phyloP scores from a whole-genome alignment of 2,329 filamentous ascomycete species.

The Calcarisporium arbuscula region DNA sequence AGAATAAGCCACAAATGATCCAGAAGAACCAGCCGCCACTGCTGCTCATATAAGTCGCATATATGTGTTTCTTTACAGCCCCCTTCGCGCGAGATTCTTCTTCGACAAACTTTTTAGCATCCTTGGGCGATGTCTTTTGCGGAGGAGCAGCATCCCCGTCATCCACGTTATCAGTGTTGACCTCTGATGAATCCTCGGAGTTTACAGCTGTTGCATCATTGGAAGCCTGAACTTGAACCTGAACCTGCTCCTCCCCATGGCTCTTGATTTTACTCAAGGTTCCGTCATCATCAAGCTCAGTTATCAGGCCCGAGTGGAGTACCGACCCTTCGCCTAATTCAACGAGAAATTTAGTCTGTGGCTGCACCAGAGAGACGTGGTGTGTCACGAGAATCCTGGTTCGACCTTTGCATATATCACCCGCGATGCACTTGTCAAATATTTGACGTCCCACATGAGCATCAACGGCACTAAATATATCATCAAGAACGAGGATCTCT shows the following conservation, averaged over 20 bases:
- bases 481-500: slow-evolving; percentile 70
- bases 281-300: slow-evolving; percentile 55
- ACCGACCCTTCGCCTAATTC: slow-evolving; percentile 64
- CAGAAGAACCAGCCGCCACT: slow-evolving; percentile 60
- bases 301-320: slow-evolving; percentile 56
- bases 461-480: slow-evolving; percentile 79
- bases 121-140: slow-evolving; percentile 44
- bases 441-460: slow-evolving; percentile 75
- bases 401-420: slow-evolving; percentile 60
- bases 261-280: slow-evolving; percentile 51
- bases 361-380: slow-evolving; percentile 65
- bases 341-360: slow-evolving; percentile 67
- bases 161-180: slow-evolving; percentile 32
- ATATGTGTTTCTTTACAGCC: slow-evolving; percentile 61
- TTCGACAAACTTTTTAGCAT: slow-evolving; percentile 65
- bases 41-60: slow-evolving; percentile 58
- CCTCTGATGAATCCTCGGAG: slow-evolving; percentile 45
- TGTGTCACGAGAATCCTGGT: slow-evolving; percentile 78
- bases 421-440: slow-evolving; percentile 68
- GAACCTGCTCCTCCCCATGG: slow-evolving; percentile 42
- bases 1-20: slow-evolving; percentile 47
- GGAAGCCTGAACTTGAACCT: slow-evolving; percentile 40
- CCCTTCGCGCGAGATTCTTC: slow-evolving; percentile 69
- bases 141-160: slow-evolving; percentile 30
- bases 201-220: slow-evolving; percentile 43